These are phyloP conservation scores for Exsudoporus frostii DNA, from an alignment of 768 basidiomycete genomes.

Conservation along the genomic window DNA sequence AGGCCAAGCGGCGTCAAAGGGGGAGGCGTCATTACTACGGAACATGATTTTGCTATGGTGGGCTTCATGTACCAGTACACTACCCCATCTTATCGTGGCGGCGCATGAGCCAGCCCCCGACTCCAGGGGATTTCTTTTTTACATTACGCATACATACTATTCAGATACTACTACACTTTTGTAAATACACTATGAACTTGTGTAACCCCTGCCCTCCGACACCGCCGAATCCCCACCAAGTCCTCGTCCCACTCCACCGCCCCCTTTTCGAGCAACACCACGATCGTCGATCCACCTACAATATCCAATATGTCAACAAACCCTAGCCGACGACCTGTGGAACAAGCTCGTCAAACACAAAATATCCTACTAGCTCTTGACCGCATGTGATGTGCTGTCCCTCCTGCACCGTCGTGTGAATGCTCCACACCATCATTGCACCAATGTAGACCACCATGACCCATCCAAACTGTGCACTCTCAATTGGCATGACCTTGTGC, in stretches of 20 bases:
- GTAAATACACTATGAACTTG: no score
- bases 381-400: conserved; percentile 79
- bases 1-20: no score
- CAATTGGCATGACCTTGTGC: conserved; percentile 88
- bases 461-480: conserved; percentile 83
- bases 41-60: no score
- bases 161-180: no score
- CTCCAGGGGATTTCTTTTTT: no score
- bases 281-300: conserved; percentile 87
- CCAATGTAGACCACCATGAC: conserved; percentile 92
- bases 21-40: no score
- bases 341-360: conserved; percentile 79
- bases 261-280: conserved; percentile 84
- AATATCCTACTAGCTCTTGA: conserved; percentile 91
- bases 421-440: conserved; percentile 95
- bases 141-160: no score
- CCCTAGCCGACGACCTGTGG: not conserved
- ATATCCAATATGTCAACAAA: not conserved
- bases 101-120: no score
- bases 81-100: no score
- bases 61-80: no score
- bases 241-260: conserved; percentile 91
- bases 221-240: conserved; percentile 76
- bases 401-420: conserved; percentile 81
- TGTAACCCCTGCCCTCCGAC: no score